Evolutionary conservation across 805 yeast species (phyloP).

Genomic region (Millerago galiae): DNA sequence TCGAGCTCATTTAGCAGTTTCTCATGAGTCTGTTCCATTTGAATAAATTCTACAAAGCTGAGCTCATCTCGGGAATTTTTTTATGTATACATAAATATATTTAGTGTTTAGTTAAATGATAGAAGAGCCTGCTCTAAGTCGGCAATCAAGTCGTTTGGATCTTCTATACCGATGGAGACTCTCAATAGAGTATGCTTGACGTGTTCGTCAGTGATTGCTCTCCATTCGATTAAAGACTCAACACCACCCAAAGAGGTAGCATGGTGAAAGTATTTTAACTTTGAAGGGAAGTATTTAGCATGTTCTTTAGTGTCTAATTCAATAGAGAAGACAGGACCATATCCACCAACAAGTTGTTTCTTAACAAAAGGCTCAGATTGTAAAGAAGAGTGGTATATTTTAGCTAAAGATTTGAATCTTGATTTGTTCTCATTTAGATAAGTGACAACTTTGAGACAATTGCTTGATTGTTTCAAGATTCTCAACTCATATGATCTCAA

Average conservation of each 20-base stretch:
- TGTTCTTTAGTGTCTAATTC: constrained; percentile 40
- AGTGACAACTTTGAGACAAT: constrained; percentile 55
- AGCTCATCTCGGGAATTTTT: background rate
- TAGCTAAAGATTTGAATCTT: constrained; percentile 42
- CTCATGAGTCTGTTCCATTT: constrained; percentile 1
- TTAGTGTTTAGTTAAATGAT: constrained; percentile 1
- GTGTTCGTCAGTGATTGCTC: constrained; percentile 61
- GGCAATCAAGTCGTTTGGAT: constrained; percentile 64
- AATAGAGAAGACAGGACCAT: constrained; percentile 73
- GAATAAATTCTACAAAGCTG: background rate
- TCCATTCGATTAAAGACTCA: constrained; percentile 88
- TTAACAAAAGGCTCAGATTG: constrained; percentile 66
- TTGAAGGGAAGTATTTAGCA: constrained; percentile 61
- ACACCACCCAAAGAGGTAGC: constrained; percentile 93
- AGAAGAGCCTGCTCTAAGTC: constrained; percentile 63
- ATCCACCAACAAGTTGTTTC: constrained; percentile 59
- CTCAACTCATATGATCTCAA: constrained; percentile 76
- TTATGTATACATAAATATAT: no score
- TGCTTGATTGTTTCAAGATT: constrained; percentile 56
- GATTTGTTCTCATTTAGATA: constrained; percentile 45
- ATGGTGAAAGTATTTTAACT: constrained; percentile 69
- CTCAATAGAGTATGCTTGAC: constrained; percentile 58
- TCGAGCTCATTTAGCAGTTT: constrained; percentile 7
- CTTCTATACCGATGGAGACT: constrained; percentile 77
- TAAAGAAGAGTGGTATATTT: constrained; percentile 66